Evolutionary conservation across 2,329 filamentous ascomycete genomes (phyloP).

Genomic region (Cercospora zeae-maydis): DNA sequence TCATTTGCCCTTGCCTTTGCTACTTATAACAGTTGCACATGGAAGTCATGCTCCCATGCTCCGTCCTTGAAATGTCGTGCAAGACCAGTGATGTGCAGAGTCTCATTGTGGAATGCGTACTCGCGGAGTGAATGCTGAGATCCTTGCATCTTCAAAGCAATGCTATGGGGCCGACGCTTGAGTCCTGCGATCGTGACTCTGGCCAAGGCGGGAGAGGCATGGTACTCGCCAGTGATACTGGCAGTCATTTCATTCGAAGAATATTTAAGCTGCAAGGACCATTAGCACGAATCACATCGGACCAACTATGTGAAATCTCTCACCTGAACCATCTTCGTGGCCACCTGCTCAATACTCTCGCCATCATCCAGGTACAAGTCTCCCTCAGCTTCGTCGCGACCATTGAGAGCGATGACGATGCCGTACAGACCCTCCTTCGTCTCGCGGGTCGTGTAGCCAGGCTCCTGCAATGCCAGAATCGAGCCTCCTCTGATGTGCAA

Average conservation of each 20-base stretch:
- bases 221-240: slow-evolving; percentile 23
- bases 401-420: slow-evolving; percentile 19
- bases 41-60: slow-evolving; percentile 1
- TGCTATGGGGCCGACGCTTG: not conserved
- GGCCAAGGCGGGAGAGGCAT: slow-evolving; percentile 23
- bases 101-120: not conserved
- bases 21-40: not conserved
- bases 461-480: slow-evolving; percentile 26
- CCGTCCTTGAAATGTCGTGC: not conserved
- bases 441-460: slow-evolving; percentile 22
- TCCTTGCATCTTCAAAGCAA: not conserved
- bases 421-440: slow-evolving; percentile 15
- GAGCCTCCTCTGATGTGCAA: slow-evolving; percentile 27
- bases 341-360: slow-evolving; percentile 57
- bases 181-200: slow-evolving; percentile 30
- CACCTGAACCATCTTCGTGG: slow-evolving; percentile 49
- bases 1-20: not conserved
- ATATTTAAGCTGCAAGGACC: slow-evolving; percentile 20
- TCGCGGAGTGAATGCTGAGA: not conserved
- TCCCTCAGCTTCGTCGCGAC: slow-evolving; percentile 2
- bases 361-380: slow-evolving; percentile 60
- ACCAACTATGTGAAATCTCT: not conserved
- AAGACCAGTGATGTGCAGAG: not conserved
- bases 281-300: not conserved
- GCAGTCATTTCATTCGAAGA: slow-evolving; percentile 19